Evolutionary conservation across 345 rosid species (phyloP), one percentile per base, ranked within the genome.

Genomic region (Microthlaspi erraticum): DNA sequence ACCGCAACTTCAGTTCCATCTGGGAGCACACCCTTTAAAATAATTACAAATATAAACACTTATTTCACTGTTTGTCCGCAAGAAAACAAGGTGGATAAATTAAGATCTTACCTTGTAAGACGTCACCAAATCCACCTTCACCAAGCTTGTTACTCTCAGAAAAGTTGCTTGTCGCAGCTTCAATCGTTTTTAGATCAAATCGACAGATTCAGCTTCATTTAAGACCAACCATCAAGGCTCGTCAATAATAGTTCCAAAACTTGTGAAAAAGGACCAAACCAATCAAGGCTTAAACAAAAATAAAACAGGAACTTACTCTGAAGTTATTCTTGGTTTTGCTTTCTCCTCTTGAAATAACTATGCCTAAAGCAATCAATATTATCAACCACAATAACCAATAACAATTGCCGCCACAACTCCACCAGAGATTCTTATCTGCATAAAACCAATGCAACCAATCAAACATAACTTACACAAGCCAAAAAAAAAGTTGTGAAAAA

Each of bases 141-240:
- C 66, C 66, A 33, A 88, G 78, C 74, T 80, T 84, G 50, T 86
- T 85, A 8, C 58, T 19, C 6, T 34, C 46, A 1, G 88, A 80
- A 76, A 90, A 88, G 5, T 78, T 65, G 10, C 71, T 55, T 1
- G 90, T 83, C 0, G 92, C 89, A 12, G 52, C 53, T 81, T 77
- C 63, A 19, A 87, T 78, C 1, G 81, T 73, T 14, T 14, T 70
- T 0, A 84, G 68, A 62, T 82, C 84, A 18, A 60, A 77, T 60
- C 85, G 45, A 86, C 54, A 12, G 87, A 81, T 31, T 83, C 87
- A 46, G 38, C 66, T 66, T 23, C 51, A 67, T 18, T 70, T 57
- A 19, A 68, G 69, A 7, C 73, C 81, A 58, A 56, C n/a, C 53
- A 29, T 4, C 52, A 62, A 3, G n/a, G 84, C 82, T 46, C 61